Base-by-base conservation (phyloP, 2,329 filamentous ascomycete genomes). In the Nigrospora sphaerica region DNA sequence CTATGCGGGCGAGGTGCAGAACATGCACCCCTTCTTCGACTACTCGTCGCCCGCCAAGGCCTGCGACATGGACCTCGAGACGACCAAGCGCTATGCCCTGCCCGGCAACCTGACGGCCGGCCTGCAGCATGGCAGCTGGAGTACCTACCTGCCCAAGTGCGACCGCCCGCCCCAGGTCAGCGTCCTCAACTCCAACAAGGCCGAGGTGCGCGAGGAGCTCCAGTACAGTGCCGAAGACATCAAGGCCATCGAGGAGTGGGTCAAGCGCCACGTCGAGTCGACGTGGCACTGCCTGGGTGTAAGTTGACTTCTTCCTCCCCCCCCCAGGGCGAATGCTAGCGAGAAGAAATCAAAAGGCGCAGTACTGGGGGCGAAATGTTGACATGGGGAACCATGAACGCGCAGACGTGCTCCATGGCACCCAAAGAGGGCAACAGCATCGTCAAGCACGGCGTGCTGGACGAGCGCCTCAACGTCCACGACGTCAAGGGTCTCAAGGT, bases 401-500 rank as follows among this genome's bases (percentile, higher is more conserved):
- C 6, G 39, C 42, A 70, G 66, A 89, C 85, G 1, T 88, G 85
- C 68, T 86, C 81, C 44, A 90, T 90, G 84, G 85, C 84, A 0
- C 86, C 86, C 5, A 75, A 69, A 49, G 78, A 88, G 58, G 86
- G 87, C 49, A 91, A 89, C 70, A 83, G 78, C 57, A 87, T 91
- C 58, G 85, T 90, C 63, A 87, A 86, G 69, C 84, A 89, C 57
- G 86, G 86, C 49, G 86, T 90, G 1, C 67, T 90, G 34, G 86
- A 90, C 59, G 84, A 88, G 65, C 78, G 85, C 49, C 75, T 90
- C 46, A 89, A 88, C 54, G 85, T 90, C 3, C 83, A 89, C 60
- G 86, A 85, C 44, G 84, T 88, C 53, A 77, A 87, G 71, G 81
- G 83, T 14, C 75, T 90, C 56, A 89, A 89, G 75, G 85, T 89